Evolutionary conservation across 2,329 filamentous ascomycete genomes (phyloP), one percentile per base, ranked within the genome.

Genomic region (Paracamarosporium sp.): DNA sequence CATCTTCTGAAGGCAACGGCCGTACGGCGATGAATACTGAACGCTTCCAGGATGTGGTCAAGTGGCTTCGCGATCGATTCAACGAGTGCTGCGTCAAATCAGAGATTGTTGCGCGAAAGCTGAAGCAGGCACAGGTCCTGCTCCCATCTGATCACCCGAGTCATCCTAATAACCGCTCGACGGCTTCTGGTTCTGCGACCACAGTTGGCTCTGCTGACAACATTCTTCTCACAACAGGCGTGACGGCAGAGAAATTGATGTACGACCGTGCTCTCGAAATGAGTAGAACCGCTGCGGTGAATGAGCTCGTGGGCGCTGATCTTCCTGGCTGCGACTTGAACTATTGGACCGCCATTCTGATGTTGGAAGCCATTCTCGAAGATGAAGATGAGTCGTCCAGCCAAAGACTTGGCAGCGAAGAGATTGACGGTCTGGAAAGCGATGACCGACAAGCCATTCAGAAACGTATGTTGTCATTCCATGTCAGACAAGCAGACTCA

Each of bases 41-140:
- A 46, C 88, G 93, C 47, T 92, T 99, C 76, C 97, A 97, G 71
- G 90, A 90, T 38, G 92, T 96, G 8, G 95, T 99, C 0, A 94
- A 97, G 75, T 99, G 94, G 95, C 90, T 96, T 54, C 91, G 95
- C 31, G 86, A 85, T 64, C 91, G 94, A 5, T 99, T 99, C 83
- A 99, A 99, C 72, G 95, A 98, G 74, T 95, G 96, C 36, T 81
- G 98, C 59, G 93, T 97, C 78, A 99, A 99, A 80, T 93, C 93
- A 0, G 94, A 98, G 71, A 85, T 97, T 63, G 93, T 97, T n/a
- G 90, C 92, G 45, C 82, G 93, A 45, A 96, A 93, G 74, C 84
- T 99, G 47, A 83, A 92, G 43, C 92, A 96, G 61, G 92, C 91
- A 4, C 95, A 99, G 75, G 90, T 88, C 73, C 86, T 88, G 66